These are phyloP conservation scores for Apiospora marii DNA, from an alignment of 2,329 filamentous ascomycete species.

Conservation along the genomic window DNA sequence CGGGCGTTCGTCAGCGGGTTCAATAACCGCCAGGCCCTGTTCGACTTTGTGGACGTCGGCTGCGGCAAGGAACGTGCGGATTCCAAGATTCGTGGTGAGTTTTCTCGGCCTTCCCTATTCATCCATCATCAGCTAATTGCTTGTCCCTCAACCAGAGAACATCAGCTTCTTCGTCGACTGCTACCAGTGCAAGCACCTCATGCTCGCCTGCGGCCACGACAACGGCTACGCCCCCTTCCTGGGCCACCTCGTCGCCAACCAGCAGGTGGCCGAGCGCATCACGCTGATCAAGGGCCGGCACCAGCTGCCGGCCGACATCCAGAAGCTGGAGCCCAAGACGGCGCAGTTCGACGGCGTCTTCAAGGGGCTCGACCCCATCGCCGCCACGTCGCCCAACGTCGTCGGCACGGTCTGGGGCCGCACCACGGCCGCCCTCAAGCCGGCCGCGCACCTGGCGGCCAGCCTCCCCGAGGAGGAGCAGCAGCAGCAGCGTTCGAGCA, in stretches of 20 bases:
- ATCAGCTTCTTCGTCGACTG: slow-evolving; percentile 12
- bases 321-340: background rate
- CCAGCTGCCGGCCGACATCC: background rate
- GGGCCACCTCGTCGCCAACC: background rate
- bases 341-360: background rate
- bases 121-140: background rate
- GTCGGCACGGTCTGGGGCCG: background rate
- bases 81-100: slow-evolving; percentile 10
- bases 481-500: background rate
- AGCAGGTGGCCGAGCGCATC: slow-evolving; percentile 6
- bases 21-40: background rate
- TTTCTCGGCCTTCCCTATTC: background rate
- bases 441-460: background rate
- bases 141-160: background rate
- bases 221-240: slow-evolving; percentile 4
- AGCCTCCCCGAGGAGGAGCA: no score
- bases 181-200: slow-evolving; percentile 16
- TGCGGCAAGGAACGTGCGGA: slow-evolving; percentile 8
- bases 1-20: background rate
- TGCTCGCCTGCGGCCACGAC: slow-evolving; percentile 7
- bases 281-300: background rate
- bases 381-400: background rate
- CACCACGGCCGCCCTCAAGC: background rate
- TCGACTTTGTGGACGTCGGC: slow-evolving; percentile 10
- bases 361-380: background rate